phyloP scores from a whole-genome alignment of 108 stramenopile species.

The Nitzschia palea region DNA sequence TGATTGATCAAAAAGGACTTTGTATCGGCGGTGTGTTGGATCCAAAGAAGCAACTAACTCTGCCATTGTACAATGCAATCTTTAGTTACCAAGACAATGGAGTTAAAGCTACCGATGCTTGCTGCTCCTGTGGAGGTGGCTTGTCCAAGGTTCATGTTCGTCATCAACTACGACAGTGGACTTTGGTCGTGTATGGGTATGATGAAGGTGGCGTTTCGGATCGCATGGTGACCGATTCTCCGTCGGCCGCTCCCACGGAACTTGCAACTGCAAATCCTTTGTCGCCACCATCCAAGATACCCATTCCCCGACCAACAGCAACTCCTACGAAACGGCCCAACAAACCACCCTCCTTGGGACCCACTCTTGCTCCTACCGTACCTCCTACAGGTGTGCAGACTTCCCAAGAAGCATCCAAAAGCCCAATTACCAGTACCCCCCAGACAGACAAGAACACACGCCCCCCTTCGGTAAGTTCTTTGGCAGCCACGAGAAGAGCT shows the following conservation, averaged over 20 bases:
- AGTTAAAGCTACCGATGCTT: constrained; percentile 15
- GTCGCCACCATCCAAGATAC: neutral
- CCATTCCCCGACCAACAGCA: neutral
- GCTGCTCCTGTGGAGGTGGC: constrained; percentile 40
- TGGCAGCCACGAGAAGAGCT: no score
- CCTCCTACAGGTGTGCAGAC: no score
- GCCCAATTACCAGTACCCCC: no score
- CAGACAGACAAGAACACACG: no score
- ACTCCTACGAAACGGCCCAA: neutral
- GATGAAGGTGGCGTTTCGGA: neutral
- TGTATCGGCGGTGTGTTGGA: constrained; percentile 9
- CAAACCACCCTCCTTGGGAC: neutral
- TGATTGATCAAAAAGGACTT: neutral
- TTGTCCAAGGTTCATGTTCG: neutral
- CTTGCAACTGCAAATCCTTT: neutral
- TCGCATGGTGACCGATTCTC: neutral
- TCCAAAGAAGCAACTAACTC: neutral
- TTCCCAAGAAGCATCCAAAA: no score
- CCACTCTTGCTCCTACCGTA: neutral
- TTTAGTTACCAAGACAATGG: constrained; percentile 12
- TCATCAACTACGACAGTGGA: constrained; percentile 8
- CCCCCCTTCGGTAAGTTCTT: no score
- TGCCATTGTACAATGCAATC: neutral
- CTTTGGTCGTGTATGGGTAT: constrained; percentile 4
- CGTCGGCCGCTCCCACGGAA: neutral